Percentiles rank a stretch among this genome's conserved stretches.
phyloP scores from a whole-genome alignment of 176 grass and related monocot species.

The Guadua angustifolia region DNA sequence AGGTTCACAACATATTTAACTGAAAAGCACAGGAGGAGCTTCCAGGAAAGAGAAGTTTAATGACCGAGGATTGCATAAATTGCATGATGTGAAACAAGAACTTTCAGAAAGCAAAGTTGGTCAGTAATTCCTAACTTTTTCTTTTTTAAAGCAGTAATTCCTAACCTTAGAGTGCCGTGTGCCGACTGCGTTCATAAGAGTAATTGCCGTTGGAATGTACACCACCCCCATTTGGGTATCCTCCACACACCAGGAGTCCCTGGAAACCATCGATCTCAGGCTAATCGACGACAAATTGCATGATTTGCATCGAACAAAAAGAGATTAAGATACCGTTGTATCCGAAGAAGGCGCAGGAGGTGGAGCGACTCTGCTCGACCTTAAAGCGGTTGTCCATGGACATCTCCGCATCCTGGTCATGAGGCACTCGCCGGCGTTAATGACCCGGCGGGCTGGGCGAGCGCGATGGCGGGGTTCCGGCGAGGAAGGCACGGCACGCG shows the following conservation, averaged over 20 bases:
- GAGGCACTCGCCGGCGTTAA: conserved; percentile 54
- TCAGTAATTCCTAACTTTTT: too few species aligned
- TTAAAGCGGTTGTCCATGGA: conserved; percentile 70
- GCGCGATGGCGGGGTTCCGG: conserved; percentile 46
- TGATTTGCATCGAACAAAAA: neutral
- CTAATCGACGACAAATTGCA: neutral
- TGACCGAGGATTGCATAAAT: neutral
- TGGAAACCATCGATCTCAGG: neutral
- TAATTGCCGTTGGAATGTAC: conserved; percentile 1
- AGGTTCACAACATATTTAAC: neutral
- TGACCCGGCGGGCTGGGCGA: conserved; percentile 58
- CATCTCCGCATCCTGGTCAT: too few species aligned
- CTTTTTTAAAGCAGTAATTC: too few species aligned
- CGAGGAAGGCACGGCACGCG: conserved; percentile 41
- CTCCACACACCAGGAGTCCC: conserved; percentile 57
- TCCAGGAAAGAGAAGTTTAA: conserved; percentile 13
- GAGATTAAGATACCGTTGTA: conserved; percentile 51
- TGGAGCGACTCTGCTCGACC: conserved; percentile 64
- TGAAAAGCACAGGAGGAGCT: neutral
- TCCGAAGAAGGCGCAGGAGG: conserved; percentile 54
- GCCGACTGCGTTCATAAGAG: conserved; percentile 48
- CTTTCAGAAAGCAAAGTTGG: neutral
- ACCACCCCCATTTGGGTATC: conserved; percentile 2
- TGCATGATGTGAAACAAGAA: conserved; percentile 4
- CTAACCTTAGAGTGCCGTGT: conserved; percentile 55